phyloP scores from a whole-genome alignment of 768 basidiomycete genomes.

The Boletellus sp. region DNA sequence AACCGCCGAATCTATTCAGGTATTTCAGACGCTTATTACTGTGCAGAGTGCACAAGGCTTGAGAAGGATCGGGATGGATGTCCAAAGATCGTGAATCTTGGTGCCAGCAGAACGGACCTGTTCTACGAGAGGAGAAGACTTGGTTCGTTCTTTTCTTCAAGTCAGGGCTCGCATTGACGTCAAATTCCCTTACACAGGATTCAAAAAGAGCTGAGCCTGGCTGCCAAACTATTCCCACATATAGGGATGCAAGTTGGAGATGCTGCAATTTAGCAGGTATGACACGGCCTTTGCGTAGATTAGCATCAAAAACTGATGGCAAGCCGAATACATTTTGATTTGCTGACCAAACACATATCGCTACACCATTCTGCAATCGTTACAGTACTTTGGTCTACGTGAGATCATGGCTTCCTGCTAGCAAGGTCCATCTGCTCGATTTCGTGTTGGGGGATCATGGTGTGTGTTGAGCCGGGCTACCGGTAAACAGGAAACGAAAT shows the following conservation, averaged over 20 bases:
- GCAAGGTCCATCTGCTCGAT: not conserved
- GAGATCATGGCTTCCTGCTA: constrained; percentile 1
- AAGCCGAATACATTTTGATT: not conserved
- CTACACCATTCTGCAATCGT: not conserved
- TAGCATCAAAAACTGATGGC: not conserved
- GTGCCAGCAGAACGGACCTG: constrained; percentile 86
- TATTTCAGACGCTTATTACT: constrained; percentile 99
- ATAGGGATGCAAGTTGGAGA: not conserved
- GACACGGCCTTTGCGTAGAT: not conserved
- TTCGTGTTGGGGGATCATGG: not conserved
- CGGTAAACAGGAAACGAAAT: constrained; percentile 62
- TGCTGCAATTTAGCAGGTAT: not conserved
- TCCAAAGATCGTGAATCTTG: constrained; percentile 97
- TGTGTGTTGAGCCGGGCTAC: constrained; percentile 18
- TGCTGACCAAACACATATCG: not conserved
- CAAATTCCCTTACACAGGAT: constrained; percentile 18
- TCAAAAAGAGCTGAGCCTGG: constrained; percentile 31
- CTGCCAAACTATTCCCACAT: no score
- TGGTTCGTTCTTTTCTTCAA: constrained; percentile 42
- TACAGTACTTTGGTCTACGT: not conserved
- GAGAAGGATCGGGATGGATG: constrained; percentile 99
- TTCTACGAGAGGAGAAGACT: constrained; percentile 89
- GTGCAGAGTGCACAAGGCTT: constrained; percentile 92
- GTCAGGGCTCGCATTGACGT: not conserved
- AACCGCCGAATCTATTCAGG: constrained; percentile 44